Percentiles rank a stretch among this genome's conserved stretches.
phyloP scores from a whole-genome alignment of 2,329 filamentous ascomycete genomes.

The Malbranchea zuffiana region DNA sequence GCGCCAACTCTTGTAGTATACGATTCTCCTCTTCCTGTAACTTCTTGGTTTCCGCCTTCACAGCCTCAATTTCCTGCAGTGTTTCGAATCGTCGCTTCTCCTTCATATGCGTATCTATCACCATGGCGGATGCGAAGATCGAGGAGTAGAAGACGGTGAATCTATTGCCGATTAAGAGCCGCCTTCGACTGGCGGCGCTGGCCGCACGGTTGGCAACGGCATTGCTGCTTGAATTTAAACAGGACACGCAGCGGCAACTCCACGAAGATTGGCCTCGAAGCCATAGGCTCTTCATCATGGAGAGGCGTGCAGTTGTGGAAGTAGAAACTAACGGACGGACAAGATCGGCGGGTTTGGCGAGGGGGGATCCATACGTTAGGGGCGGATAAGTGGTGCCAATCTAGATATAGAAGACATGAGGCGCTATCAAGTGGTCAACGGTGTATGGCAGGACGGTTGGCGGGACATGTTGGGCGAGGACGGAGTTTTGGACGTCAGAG shows the following conservation, averaged over 20 bases:
- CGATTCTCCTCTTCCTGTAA: slow-evolving; percentile 31
- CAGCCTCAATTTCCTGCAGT: slow-evolving; percentile 34
- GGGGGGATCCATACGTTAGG: no score
- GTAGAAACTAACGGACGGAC: no score
- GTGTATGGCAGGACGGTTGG: no score
- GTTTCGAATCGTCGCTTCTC: slow-evolving; percentile 30
- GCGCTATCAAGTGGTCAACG: no score
- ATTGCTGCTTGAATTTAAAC: slow-evolving; percentile 26
- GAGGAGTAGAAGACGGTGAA: slow-evolving; percentile 36
- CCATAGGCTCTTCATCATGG: slow-evolving; percentile 37
- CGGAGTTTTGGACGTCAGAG: no score
- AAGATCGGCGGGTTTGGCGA: no score
- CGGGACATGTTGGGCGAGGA: no score
- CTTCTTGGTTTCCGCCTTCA: slow-evolving; percentile 32
- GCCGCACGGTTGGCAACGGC: slow-evolving; percentile 27
- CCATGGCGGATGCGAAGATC: slow-evolving; percentile 33
- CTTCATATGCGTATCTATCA: slow-evolving; percentile 33
- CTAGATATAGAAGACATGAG: no score
- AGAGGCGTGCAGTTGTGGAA: slow-evolving; percentile 9
- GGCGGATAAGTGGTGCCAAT: no score
- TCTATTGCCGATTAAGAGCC: slow-evolving; percentile 33
- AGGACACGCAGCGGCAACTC: slow-evolving; percentile 34
- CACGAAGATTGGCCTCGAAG: slow-evolving; percentile 31
- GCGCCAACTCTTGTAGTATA: slow-evolving; percentile 24
- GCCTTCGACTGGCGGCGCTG: slow-evolving; percentile 28